These are phyloP conservation scores for Bruguiera sexangula DNA, from an alignment of 345 rosid species.

Conservation along the genomic window DNA sequence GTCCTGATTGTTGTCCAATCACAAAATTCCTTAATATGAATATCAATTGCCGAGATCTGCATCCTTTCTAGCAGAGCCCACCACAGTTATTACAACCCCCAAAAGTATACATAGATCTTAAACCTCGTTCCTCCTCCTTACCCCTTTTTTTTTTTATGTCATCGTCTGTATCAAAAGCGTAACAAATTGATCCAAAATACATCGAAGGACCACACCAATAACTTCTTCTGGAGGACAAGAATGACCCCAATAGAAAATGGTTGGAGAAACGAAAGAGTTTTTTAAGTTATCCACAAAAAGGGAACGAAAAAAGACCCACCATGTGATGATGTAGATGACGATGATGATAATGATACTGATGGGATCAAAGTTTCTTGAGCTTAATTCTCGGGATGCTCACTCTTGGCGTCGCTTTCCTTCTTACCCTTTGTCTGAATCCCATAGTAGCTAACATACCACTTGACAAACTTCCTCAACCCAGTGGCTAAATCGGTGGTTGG, in stretches of 20 bases:
- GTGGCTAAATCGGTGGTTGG: conserved; percentile 23
- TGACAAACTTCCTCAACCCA: conserved; percentile 25
- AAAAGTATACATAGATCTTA: conserved; percentile 15
- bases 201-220: conserved; percentile 8
- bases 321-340: not conserved
- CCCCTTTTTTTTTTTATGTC: not conserved
- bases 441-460: conserved; percentile 23
- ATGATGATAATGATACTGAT: not conserved
- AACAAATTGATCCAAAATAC: conserved; percentile 1
- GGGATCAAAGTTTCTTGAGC: no score
- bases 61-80: conserved; percentile 41
- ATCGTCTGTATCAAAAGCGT: conserved; percentile 16
- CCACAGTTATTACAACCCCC: conserved; percentile 16
- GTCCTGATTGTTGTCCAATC: conserved; percentile 20
- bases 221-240: not conserved
- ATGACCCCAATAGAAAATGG: not conserved
- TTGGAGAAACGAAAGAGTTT: not conserved
- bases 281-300: conserved; percentile 1
- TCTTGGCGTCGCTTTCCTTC: not conserved
- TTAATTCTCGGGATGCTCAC: conserved; percentile 11
- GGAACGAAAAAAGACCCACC: not conserved
- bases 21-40: conserved; percentile 22
- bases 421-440: conserved; percentile 23
- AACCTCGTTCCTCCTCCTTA: not conserved
- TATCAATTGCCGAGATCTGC: conserved; percentile 38